phyloP scores from a whole-genome alignment of 73 alveolate genomes.

The Symbiodinium natans region DNA sequence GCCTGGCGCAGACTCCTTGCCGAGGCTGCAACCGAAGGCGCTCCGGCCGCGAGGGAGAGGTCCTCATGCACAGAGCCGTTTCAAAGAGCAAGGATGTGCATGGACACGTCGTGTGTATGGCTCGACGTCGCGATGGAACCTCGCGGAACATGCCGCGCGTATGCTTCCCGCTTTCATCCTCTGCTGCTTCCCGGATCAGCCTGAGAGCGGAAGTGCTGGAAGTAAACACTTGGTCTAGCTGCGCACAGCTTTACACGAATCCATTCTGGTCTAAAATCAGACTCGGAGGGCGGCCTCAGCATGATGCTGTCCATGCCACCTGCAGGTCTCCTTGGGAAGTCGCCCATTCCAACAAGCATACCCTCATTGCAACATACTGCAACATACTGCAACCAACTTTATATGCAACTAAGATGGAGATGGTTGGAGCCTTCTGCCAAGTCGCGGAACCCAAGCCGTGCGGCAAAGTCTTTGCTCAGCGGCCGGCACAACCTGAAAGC shows the following conservation, averaged over 20 bases:
- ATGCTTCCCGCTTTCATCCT: conserved; percentile 15
- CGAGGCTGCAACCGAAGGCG: conserved; percentile 7
- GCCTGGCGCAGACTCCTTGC: conserved; percentile 6
- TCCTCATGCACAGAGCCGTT: background rate
- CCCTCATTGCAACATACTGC: no score
- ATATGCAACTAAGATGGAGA: no score
- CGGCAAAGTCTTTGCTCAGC: conserved; percentile 61
- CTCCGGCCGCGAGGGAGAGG: conserved; percentile 32
- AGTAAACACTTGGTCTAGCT: background rate
- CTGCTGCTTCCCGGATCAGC: conserved; percentile 83
- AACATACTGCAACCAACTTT: no score
- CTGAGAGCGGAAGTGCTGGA: background rate
- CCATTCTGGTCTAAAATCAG: no score
- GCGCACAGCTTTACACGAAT: no score
- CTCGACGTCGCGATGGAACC: background rate
- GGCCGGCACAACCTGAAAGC: conserved; percentile 37
- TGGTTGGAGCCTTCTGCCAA: no score
- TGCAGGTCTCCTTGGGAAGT: conserved; percentile 12
- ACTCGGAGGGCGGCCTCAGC: conserved; percentile 7
- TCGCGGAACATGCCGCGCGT: conserved; percentile 42
- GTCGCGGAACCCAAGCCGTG: conserved; percentile 62
- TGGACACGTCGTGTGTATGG: background rate
- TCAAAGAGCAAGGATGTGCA: background rate
- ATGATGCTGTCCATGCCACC: conserved; percentile 63
- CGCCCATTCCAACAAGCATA: background rate